Evolutionary conservation across 176 grass and related monocot genomes (phyloP).

Genomic region (Pontederia crassipes): DNA sequence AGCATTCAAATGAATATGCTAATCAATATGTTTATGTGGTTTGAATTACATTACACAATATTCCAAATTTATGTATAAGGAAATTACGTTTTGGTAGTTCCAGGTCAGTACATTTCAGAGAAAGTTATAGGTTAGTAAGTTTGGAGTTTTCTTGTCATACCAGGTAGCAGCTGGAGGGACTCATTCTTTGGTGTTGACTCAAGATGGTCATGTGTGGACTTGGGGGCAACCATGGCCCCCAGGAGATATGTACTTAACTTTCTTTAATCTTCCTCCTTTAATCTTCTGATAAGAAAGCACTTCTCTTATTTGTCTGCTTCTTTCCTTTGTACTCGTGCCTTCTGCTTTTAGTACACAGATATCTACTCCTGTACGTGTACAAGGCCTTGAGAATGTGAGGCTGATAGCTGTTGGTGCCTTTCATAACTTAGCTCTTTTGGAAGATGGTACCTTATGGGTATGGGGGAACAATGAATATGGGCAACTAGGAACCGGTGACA

Average conservation of each 20-base stretch:
- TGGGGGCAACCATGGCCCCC: conserved; percentile 99
- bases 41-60: too few species aligned
- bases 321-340: not conserved
- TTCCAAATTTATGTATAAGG: too few species aligned
- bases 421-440: conserved; percentile 84
- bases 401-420: conserved; percentile 97
- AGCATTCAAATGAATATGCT: too few species aligned
- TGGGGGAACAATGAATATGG: conserved; percentile 99
- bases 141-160: conserved; percentile 19
- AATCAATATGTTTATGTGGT: too few species aligned
- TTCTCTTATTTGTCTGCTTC: not conserved
- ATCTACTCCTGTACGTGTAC: conserved; percentile 79
- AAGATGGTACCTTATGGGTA: conserved; percentile 79
- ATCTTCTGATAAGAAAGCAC: conserved; percentile 1
- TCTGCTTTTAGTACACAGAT: conserved; percentile 61
- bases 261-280: conserved; percentile 3
- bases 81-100: too few species aligned
- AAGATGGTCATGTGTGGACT: conserved; percentile 89
- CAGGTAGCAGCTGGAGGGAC: conserved; percentile 97
- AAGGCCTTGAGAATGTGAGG: conserved; percentile 69
- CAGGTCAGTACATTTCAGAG: too few species aligned
- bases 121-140: not conserved
- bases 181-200: conserved; percentile 85
- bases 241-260: conserved; percentile 69
- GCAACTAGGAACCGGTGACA: conserved; percentile 84